Evolutionary conservation across 805 yeast species (phyloP), one percentile per base, ranked within the genome.

Genomic region (Sungouiella thailandica): DNA sequence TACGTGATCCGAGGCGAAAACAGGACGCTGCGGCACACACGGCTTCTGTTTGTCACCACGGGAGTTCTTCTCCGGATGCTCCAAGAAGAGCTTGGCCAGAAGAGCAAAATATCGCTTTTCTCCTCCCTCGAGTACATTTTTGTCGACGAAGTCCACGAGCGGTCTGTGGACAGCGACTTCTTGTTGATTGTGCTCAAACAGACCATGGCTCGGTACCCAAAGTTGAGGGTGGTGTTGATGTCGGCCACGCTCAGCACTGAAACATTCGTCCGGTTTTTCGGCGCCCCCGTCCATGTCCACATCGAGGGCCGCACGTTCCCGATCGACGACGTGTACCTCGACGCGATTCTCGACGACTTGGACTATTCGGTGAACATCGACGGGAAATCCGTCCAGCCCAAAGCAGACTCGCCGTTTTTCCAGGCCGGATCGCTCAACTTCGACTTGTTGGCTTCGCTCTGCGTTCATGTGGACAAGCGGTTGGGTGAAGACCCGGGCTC

Each of bases 241-340:
- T 83, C 95, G 52, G 97, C 97, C 4, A 90, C 97, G 1, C 89
- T 90, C 27, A 84, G 86, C 49, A 72, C 80, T 1, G 68, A 69
- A 7, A 66, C 74, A 26, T 90, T 88, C 60, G 66, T 72, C 34
- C 64, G 69, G 17, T 90, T 83, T 50, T 90, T 90, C 53, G 62
- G 62, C 3, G 49, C 59, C 1, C 55, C 58, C 2, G 45, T 65
- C 23, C 86, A 83, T 42, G 70, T 82, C 22, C 96, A 88, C 53
- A 88, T 90, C 38, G 85, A 81, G 47, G 98, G 98, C 1, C 70
- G 97, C 44, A 93, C 97, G 0, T 90, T 84, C 55, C 97, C 98
- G 0, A 94, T 90, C 17, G 55, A 75, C 31, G 96, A 88, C 50
- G 63, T 62, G 37, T 89, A 76, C 48, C 68, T 90, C 38, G 94